These are phyloP conservation scores for Sporothrix curviconia DNA, from an alignment of 2,329 filamentous ascomycete genomes.

Conservation along the genomic window DNA sequence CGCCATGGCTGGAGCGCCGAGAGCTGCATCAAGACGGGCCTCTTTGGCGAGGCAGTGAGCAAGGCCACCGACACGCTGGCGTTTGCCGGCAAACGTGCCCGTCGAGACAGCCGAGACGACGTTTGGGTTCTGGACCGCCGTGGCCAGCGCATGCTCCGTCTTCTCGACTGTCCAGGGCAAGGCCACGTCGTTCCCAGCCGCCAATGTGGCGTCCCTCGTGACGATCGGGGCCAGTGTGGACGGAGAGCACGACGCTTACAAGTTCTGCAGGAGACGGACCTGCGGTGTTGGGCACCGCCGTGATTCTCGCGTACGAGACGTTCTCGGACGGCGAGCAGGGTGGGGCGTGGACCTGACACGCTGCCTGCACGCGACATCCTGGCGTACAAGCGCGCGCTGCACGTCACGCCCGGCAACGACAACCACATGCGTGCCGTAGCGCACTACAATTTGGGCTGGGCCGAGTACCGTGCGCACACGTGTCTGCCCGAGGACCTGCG, in stretches of 20 bases:
- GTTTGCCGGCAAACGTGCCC: conserved; percentile 57
- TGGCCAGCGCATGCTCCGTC: conserved; percentile 80
- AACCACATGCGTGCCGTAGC: conserved; percentile 87
- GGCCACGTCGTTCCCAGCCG: conserved; percentile 54
- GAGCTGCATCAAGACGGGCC: conserved; percentile 69
- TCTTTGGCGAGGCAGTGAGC: conserved; percentile 76
- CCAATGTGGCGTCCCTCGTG: conserved; percentile 48
- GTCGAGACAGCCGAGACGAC: conserved; percentile 63
- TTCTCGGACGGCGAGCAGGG: conserved; percentile 42
- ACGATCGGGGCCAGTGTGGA: conserved; percentile 33
- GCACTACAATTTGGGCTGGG: conserved; percentile 95
- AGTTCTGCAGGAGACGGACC: conserved; percentile 65
- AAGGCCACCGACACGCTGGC: conserved; percentile 63
- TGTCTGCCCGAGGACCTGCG: conserved; percentile 49
- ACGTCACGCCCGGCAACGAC: conserved; percentile 65
- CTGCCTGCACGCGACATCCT: conserved; percentile 69
- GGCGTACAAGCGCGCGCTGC: conserved; percentile 79
- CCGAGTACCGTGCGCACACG: conserved; percentile 73
- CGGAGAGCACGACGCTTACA: conserved; percentile 39
- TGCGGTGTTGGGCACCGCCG: conserved; percentile 42
- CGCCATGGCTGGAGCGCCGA: conserved; percentile 72
- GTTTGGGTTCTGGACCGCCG: conserved; percentile 81
- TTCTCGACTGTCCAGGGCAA: conserved; percentile 73
- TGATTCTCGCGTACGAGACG: conserved; percentile 39
- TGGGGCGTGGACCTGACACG: conserved; percentile 46